Evolutionary conservation across 1,284 basidiomycete species (phyloP).

Genomic region (Ustilago vetiveriae): DNA sequence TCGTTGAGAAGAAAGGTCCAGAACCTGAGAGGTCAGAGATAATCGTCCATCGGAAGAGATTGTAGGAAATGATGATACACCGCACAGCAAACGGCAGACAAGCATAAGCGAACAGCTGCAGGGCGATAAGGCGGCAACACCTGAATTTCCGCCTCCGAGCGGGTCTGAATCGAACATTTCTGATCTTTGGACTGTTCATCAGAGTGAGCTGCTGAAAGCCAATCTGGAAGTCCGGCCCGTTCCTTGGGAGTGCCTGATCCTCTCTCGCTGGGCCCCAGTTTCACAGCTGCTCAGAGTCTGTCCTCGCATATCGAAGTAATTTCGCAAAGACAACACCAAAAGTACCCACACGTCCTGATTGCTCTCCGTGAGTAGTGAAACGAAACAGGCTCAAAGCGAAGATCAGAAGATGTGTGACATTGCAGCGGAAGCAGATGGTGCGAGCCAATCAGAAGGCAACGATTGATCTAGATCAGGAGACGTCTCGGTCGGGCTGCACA

Average conservation of each 20-base stretch:
- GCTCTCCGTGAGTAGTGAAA: no score
- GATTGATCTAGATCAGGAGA: constrained; percentile 6
- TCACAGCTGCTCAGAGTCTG: not conserved
- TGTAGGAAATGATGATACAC: no score
- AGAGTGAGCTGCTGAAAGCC: constrained; percentile 4
- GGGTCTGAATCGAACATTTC: no score
- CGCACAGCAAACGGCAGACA: no score
- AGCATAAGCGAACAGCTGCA: not conserved
- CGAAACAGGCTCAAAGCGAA: not conserved
- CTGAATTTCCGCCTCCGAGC: no score
- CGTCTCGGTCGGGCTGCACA: constrained; percentile 2
- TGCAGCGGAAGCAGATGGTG: constrained; percentile 1
- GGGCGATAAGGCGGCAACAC: constrained; percentile 4
- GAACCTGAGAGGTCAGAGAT: constrained; percentile 3
- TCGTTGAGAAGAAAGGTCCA: constrained; percentile 1
- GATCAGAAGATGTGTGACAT: not conserved
- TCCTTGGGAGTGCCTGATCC: no score
- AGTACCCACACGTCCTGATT: no score
- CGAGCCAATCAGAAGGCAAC: constrained; percentile 5
- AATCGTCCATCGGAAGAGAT: no score
- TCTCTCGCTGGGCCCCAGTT: not conserved
- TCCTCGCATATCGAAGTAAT: no score
- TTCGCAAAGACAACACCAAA: no score
- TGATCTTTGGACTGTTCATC: not conserved
- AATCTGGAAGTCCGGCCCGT: not conserved